Percentiles rank a stretch among this genome's conserved stretches.
These are phyloP conservation scores for Torulaspora franciscae DNA, from an alignment of 805 yeast species.

Conservation along the genomic window DNA sequence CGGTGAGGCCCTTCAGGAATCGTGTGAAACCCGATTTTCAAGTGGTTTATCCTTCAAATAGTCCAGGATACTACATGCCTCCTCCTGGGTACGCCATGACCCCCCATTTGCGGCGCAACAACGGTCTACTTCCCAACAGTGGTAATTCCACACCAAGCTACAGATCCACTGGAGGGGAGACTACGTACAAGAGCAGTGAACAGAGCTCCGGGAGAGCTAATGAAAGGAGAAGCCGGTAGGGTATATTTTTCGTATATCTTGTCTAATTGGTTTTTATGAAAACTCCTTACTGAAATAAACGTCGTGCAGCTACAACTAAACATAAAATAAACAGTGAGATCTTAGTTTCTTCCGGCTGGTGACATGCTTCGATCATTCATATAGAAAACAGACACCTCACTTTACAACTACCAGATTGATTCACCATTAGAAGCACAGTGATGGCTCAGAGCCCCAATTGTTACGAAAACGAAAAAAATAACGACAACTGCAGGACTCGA, in stretches of 20 bases:
- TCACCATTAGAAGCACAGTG: no score
- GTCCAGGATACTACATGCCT: not conserved
- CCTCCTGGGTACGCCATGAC: constrained; percentile 1
- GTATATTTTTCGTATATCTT: not conserved
- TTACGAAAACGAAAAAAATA: no score
- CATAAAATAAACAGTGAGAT: no score
- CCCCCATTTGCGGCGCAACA: not conserved
- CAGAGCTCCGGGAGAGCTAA: not conserved
- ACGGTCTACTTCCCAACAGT: not conserved
- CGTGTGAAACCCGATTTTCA: not conserved
- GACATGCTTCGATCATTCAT: no score
- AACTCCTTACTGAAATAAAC: no score
- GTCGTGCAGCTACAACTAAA: no score
- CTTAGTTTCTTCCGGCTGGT: no score
- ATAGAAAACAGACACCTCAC: no score
- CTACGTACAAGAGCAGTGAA: constrained; percentile 23
- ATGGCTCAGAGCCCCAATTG: no score
- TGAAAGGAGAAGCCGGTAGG: not conserved
- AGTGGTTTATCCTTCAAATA: not conserved
- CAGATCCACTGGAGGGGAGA: constrained; percentile 29
- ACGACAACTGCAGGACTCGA: constrained; percentile 67
- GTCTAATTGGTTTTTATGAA: not conserved
- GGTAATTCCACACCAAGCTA: constrained; percentile 15
- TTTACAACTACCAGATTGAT: no score
- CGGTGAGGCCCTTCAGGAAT: not conserved